Evolutionary conservation across 2,329 filamentous ascomycete species (phyloP).

Genomic region (Curvularia verruculosa): DNA sequence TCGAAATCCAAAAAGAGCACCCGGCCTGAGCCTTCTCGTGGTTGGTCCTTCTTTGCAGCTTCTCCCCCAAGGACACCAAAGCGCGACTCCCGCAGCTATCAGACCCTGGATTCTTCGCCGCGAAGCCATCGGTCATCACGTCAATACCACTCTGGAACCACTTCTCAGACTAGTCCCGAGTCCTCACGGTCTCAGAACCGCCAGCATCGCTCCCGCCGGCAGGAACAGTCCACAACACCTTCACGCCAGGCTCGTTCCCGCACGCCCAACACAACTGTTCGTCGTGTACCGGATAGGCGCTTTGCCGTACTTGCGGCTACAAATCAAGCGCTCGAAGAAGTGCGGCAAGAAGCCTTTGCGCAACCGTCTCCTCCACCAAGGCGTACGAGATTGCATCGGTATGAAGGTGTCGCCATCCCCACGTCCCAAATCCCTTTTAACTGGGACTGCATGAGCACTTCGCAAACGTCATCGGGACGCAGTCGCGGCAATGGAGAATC

Average conservation of each 20-base stretch:
- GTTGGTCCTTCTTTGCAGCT: conserved; percentile 41
- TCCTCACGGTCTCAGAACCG: conserved; percentile 33
- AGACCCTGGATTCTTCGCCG: conserved; percentile 38
- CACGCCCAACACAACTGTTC: conserved; percentile 43
- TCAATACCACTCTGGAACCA: conserved; percentile 27
- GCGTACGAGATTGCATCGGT: conserved; percentile 39
- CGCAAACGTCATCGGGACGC: conserved; percentile 37
- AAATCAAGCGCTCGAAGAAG: conserved; percentile 44
- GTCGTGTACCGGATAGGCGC: conserved; percentile 45
- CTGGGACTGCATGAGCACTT: conserved; percentile 48
- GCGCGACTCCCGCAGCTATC: conserved; percentile 31
- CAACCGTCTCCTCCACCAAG: conserved; percentile 43
- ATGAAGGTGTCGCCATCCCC: conserved; percentile 41
- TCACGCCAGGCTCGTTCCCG: conserved; percentile 37
- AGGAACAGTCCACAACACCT: conserved; percentile 30
- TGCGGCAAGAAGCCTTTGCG: conserved; percentile 45
- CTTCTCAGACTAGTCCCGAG: conserved; percentile 16
- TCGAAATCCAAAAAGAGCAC: conserved; percentile 41
- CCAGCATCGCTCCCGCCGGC: conserved; percentile 38
- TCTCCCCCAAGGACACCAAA: conserved; percentile 40
- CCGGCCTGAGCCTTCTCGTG: conserved; percentile 31
- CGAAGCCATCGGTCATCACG: conserved; percentile 38
- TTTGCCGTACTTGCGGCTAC: conserved; percentile 48
- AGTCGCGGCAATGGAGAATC: conserved; percentile 20
- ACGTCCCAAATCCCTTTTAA: conserved; percentile 43